Conservation (phyloP, 306 rosid species). For the Lablab purpureus region DNA sequence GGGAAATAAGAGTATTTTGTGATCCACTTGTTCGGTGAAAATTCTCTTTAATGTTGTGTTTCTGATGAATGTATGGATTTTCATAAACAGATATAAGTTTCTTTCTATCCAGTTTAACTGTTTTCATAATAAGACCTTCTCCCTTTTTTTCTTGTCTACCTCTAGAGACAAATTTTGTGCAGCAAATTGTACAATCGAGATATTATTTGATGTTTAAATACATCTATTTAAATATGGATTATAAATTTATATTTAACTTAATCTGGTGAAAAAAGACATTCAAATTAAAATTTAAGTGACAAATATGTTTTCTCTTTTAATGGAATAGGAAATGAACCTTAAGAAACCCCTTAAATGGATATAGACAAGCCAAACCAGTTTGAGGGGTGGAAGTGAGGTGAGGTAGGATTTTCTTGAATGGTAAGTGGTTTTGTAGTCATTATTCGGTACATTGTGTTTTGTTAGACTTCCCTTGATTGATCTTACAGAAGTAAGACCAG, state of each 20-base stretch:
- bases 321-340: neutral
- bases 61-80: neutral
- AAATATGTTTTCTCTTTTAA: neutral
- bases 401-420: neutral
- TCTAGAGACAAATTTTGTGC: neutral
- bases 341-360: neutral
- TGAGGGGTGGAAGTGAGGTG: neutral
- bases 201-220: too few relatives aligned
- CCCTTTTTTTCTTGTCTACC: too few relatives aligned
- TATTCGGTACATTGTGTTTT: neutral
- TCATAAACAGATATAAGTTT: neutral
- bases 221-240: too few relatives aligned
- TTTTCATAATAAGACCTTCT: neutral
- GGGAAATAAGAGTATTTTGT: constrained; percentile 10
- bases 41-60: neutral
- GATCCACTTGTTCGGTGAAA: constrained; percentile 25
- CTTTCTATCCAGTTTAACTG: neutral
- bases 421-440: neutral
- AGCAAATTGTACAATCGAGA: too few relatives aligned
- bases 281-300: too few relatives aligned
- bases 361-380: neutral
- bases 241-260: too few relatives aligned
- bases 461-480: neutral
- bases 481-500: neutral
- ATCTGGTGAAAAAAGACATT: too few relatives aligned